phyloP scores from a whole-genome alignment of 257 asterid species.

The Solanum peruvianum region DNA sequence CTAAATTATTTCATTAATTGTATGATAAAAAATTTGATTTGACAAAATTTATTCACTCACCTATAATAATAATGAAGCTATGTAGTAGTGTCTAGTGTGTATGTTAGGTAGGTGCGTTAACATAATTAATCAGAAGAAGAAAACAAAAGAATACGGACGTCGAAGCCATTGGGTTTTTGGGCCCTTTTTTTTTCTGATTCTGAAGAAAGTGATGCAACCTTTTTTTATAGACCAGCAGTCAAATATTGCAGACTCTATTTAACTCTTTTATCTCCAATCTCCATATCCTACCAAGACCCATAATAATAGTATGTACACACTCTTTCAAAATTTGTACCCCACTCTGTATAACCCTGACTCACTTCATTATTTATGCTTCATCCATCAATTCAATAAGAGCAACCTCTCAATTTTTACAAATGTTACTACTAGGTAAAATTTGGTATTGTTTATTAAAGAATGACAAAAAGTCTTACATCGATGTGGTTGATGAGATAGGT shows the following conservation, averaged over 20 bases:
- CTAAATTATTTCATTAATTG: neutral
- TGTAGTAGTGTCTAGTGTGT: neutral
- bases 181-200: neutral
- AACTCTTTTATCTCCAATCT: neutral
- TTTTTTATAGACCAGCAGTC: conserved; percentile 2
- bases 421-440: neutral
- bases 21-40: neutral
- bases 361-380: neutral
- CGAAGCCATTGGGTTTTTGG: neutral
- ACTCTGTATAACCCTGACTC: neutral
- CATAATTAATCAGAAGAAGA: neutral
- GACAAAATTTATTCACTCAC: neutral
- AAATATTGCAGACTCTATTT: neutral
- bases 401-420: neutral
- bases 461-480: too few relatives aligned
- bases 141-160: neutral
- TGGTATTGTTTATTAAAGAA: neutral
- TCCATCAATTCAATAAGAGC: neutral
- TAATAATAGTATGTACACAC: neutral
- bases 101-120: neutral
- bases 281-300: neutral
- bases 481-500: too few relatives aligned
- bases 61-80: neutral
- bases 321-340: neutral
- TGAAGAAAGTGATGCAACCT: neutral